phyloP scores from a whole-genome alignment of 495 filamentous ascomycete species.

The Aspergillus nanangensis region DNA sequence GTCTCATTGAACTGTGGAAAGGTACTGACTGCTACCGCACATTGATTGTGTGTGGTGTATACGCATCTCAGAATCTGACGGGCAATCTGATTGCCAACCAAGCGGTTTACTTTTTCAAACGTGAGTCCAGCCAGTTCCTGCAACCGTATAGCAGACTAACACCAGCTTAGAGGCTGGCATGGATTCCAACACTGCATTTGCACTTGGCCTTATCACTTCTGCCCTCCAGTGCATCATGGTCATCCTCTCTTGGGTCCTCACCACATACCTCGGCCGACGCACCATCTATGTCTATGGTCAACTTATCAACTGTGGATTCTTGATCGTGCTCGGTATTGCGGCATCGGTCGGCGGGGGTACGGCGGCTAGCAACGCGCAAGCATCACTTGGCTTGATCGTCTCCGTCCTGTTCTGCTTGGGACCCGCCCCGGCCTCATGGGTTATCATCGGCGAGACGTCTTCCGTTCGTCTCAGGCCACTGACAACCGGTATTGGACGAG shows the following conservation, averaged over 20 bases:
- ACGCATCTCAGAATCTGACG: slow-evolving; percentile 34
- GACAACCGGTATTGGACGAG: slow-evolving; percentile 64
- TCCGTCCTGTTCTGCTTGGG: slow-evolving; percentile 60
- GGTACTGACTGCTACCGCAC: slow-evolving; percentile 64
- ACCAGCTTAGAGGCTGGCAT: slow-evolving; percentile 54
- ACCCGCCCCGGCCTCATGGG: slow-evolving; percentile 72
- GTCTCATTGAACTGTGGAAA: slow-evolving; percentile 62
- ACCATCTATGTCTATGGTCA: slow-evolving; percentile 56
- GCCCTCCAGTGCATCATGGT: slow-evolving; percentile 32
- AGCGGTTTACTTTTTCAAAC: slow-evolving; percentile 70
- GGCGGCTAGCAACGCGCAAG: slow-evolving; percentile 40
- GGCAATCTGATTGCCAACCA: slow-evolving; percentile 72
- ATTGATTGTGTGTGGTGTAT: slow-evolving; percentile 59
- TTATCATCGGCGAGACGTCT: slow-evolving; percentile 67
- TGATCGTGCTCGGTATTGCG: slow-evolving; percentile 58
- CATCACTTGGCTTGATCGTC: slow-evolving; percentile 52
- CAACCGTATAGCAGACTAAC: slow-evolving; percentile 17
- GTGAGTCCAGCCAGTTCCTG: slow-evolving; percentile 7
- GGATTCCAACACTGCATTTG: slow-evolving; percentile 32
- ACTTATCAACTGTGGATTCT: slow-evolving; percentile 66
- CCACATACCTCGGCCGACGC: slow-evolving; percentile 63
- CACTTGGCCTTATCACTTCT: slow-evolving; percentile 33
- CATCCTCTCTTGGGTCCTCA: slow-evolving; percentile 55
- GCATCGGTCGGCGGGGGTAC: slow-evolving; percentile 48
- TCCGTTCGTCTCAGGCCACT: slow-evolving; percentile 71